Evolutionary conservation across 129 eudicot species (phyloP), one percentile per base, ranked within the genome.

Genomic region (Silybum marianum): DNA sequence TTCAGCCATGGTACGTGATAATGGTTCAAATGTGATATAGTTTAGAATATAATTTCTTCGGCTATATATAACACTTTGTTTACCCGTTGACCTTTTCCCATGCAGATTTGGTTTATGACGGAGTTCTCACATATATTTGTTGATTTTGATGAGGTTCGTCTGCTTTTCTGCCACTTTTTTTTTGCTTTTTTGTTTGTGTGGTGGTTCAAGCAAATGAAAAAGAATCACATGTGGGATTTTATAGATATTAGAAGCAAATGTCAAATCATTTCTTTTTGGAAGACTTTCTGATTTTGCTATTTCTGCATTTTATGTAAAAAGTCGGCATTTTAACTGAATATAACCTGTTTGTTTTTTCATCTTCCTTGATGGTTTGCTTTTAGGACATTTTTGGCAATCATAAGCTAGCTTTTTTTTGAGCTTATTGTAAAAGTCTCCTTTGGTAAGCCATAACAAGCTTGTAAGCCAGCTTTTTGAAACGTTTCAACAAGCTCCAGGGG

Each of bases 41-140:
- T 30, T 38, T 68, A 30, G 46, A 16, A 32, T 51, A 24, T 44
- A 5, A 5, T 24, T 14, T 34, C 44, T 58, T 54, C 14, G 14
- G 16, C 34, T 73, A 21, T 79, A 22, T 10, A 63, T 82, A 26
- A 71, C 22, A 73, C 68, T 32, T 44, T 19, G 25, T 58, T 25
- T 58, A 72, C 75, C 18, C 38, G 67, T 44, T 84, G 19, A 28
- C 6, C 69, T 73, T 34, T 36, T 71, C 71, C 46, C 71, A 80
- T 75, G 87, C 91, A 95, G 99, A 90, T 93, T 81, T 95, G 98
- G 99, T 95, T 86, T 87, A 95, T 95, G 99, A 86, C 92, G 1
- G 93, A 93, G 82, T 89, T 95, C 81, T 95, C 99, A 21, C 93
- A 93, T 78, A 85, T 93, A 66, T 95, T 95, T 86, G 80, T 14